Base-by-base conservation (phyloP, 495 filamentous ascomycete genomes). In the Tetracladium setigerum region DNA sequence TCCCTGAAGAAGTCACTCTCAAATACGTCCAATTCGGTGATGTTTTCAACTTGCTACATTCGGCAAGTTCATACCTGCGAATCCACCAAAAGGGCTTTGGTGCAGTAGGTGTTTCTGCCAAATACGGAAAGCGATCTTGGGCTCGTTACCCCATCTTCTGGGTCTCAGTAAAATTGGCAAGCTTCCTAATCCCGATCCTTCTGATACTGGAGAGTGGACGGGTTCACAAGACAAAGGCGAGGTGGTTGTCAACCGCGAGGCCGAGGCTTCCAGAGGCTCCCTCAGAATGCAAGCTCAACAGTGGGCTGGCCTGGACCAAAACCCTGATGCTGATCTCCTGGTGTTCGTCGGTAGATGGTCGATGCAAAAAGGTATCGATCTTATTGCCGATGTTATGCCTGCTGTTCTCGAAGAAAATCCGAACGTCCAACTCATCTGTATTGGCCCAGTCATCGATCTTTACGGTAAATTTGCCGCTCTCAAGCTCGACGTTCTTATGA, bases 321-420 rank as follows among this genome's bases (percentile, higher is more conserved):
- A 81, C 44, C 73, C 83, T 8, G 67, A 77, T 31, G 84, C 84
- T 3, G 84, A 89, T 49, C 69, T 89, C 17, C 73, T 88, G 50
- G 84, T 88, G 10, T 89, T 89, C 53, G 84, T 89, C 34, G 84
- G 84, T 35, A 76, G 84, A 38, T 89, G 84, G 84, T 84, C 79
- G 5, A 78, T 82, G 70, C 84, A 89, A 56, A 89, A 88, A 58
- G 84, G 84, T 27, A 71, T 88, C 41, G 84, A 89, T 59, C 68
- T 88, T 11, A 87, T 89, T 49, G 84, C 84, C 16, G 84, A 89
- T 58, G 77, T 87, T 12, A 81, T 87, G 64, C 83, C 84, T 32
- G 71, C 74, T 36, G 73, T 89, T 40, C 64, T 89, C n/a, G 82
- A 87, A 50, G 66, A 78, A 50, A 69, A 81, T 49, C 72, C 76